Evolutionary conservation across 2,329 filamentous ascomycete genomes (phyloP).

Genomic region (Paracoccidioides brasiliensis): DNA sequence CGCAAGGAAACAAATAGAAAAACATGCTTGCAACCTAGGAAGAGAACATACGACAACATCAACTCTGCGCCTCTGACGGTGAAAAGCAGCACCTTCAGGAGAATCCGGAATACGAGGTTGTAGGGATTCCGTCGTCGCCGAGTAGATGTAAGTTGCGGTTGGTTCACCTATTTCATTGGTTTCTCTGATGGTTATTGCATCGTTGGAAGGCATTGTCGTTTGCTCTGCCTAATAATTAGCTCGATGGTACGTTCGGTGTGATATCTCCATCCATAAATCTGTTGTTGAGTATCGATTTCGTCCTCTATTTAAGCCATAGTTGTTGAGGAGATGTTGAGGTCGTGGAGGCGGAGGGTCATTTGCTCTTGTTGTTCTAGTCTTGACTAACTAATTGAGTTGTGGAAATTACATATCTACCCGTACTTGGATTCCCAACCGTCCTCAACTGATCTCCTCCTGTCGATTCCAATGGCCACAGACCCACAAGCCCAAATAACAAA

Average conservation of each 20-base stretch:
- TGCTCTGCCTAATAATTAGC: neutral
- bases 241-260: no score
- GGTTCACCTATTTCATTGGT: conserved; percentile 40
- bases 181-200: conserved; percentile 20
- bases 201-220: conserved; percentile 12
- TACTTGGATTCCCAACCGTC: no score
- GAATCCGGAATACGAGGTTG: neutral
- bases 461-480: conserved; percentile 6
- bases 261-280: no score
- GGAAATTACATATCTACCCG: no score
- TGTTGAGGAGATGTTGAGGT: neutral
- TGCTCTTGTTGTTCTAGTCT: no score
- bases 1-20: neutral
- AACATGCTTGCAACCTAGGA: neutral
- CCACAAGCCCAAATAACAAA: conserved; percentile 24
- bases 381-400: no score
- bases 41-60: conserved; percentile 29
- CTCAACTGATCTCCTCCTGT: no score
- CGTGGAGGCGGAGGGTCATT: no score
- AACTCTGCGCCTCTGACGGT: conserved; percentile 23
- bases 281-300: no score
- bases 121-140: conserved; percentile 12
- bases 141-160: conserved; percentile 38
- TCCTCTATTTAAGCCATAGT: neutral
- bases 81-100: neutral